These are phyloP conservation scores for Colletotrichum camelliae DNA, from an alignment of 2,329 filamentous ascomycete species.

Conservation along the genomic window DNA sequence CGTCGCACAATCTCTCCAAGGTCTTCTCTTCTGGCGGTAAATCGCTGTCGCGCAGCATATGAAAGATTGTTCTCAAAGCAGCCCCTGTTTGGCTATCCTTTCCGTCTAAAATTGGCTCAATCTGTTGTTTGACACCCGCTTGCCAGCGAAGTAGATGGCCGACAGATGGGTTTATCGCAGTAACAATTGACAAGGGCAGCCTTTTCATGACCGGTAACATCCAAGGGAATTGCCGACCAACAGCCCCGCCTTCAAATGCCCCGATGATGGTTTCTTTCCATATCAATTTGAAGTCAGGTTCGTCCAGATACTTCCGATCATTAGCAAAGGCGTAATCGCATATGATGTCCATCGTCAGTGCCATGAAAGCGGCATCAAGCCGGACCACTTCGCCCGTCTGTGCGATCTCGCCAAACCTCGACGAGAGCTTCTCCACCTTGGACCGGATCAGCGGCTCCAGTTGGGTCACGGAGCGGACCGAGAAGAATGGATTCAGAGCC, in stretches of 20 bases:
- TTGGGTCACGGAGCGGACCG: constrained; percentile 37
- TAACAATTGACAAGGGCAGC: background rate
- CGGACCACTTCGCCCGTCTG: constrained; percentile 17
- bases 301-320: constrained; percentile 28
- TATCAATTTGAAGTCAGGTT: background rate
- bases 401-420: constrained; percentile 31
- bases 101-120: background rate
- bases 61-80: background rate
- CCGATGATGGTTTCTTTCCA: background rate
- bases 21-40: constrained; percentile 21
- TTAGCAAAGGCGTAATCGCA: constrained; percentile 39
- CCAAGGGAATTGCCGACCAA: background rate
- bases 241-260: background rate
- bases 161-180: background rate
- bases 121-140: background rate
- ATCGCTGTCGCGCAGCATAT: background rate
- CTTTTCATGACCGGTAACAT: background rate
- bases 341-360: constrained; percentile 39
- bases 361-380: constrained; percentile 27
- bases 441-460: constrained; percentile 41
- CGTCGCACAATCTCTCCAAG: constrained; percentile 23
- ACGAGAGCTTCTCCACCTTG: constrained; percentile 32
- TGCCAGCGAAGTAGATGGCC: background rate
- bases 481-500: constrained; percentile 48
- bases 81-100: background rate